These are phyloP conservation scores for Leccinum arenicola DNA, from an alignment of 768 basidiomycete species.

Conservation along the genomic window DNA sequence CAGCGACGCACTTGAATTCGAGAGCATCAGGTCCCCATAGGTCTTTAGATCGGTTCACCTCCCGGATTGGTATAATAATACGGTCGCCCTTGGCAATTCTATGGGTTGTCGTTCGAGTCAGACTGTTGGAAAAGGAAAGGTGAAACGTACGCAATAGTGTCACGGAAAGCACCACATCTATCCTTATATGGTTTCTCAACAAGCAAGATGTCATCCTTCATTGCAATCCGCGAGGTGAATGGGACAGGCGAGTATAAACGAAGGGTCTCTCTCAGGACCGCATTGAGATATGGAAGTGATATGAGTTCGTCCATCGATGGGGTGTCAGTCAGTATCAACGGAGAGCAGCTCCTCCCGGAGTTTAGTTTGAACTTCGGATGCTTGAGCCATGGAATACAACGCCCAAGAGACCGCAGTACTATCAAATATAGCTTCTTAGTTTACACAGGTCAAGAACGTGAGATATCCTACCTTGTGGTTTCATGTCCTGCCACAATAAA, in stretches of 20 bases:
- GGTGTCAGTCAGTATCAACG: constrained; percentile 49
- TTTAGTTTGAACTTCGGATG: constrained; percentile 48
- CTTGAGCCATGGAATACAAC: constrained; percentile 50
- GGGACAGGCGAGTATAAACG: constrained; percentile 54
- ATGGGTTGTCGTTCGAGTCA: background rate
- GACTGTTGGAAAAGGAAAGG: background rate
- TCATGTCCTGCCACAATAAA: constrained; percentile 62
- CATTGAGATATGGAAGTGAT: constrained; percentile 65
- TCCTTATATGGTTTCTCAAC: constrained; percentile 45
- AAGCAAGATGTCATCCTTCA: constrained; percentile 52
- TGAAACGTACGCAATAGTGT: constrained; percentile 36
- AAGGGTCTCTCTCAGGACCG: constrained; percentile 57
- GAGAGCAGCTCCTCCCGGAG: constrained; percentile 57
- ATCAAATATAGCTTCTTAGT: background rate
- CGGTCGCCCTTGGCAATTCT: constrained; percentile 46
- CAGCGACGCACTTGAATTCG: constrained; percentile 50
- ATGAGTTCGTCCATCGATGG: constrained; percentile 72
- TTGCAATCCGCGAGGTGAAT: constrained; percentile 39
- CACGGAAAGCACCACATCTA: constrained; percentile 36
- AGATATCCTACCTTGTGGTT: constrained; percentile 43
- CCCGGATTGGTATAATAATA: constrained; percentile 50
- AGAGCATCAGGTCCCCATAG: constrained; percentile 64
- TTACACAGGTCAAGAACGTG: background rate
- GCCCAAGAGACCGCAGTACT: constrained; percentile 53
- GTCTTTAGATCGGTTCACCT: constrained; percentile 47